Base-by-base conservation (phyloP, 163 green algal species). In the Scenedesmus sp. region DNA sequence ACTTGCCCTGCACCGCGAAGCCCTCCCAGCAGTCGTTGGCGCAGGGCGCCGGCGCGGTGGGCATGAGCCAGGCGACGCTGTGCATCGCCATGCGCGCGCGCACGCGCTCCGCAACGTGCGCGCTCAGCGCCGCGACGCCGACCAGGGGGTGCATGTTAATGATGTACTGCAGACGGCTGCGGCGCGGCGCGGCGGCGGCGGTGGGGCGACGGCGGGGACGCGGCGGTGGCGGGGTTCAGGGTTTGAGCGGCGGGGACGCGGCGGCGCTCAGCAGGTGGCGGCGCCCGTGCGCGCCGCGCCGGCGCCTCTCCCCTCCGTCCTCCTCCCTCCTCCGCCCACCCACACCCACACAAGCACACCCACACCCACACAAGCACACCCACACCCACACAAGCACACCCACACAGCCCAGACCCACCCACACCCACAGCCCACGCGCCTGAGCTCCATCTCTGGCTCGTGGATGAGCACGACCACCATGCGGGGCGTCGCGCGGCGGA, bases 391-490 rank as follows among this genome's bases (percentile, higher is more conserved):
- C n/a, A n/a, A n/a, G n/a, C n/a, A n/a, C n/a, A n/a, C n/a, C n/a
- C n/a, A n/a, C n/a, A n/a, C n/a, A n/a, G n/a, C n/a, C n/a, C n/a
- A n/a, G n/a, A n/a, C n/a, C n/a, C n/a, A n/a, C n/a, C n/a, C n/a
- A n/a, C n/a, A n/a, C n/a, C n/a, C n/a, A 60, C 53, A 7, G 28
- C 62, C 5, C 62, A 31, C 58, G 14, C 44, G 62, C 75, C 50
- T 70, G 36, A 82, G 42, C 31, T 76, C 53, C 75, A 82, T 82
- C 36, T 62, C 39, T 15, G 75, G 75, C 47, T 82, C 75, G 31
- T 82, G 75, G 10, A 82, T 77, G 63, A 82, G 70, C 10, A 82
- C 26, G 5, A 82, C 54, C 20, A 76, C 11, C 75, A 82, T 44
- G 22, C 75, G 39, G 10, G 75, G 75, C 44, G 7, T 51, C 3